Evolutionary conservation across 2,329 filamentous ascomycete species (phyloP).

Genomic region (Sporothrix pseudoabietina): DNA sequence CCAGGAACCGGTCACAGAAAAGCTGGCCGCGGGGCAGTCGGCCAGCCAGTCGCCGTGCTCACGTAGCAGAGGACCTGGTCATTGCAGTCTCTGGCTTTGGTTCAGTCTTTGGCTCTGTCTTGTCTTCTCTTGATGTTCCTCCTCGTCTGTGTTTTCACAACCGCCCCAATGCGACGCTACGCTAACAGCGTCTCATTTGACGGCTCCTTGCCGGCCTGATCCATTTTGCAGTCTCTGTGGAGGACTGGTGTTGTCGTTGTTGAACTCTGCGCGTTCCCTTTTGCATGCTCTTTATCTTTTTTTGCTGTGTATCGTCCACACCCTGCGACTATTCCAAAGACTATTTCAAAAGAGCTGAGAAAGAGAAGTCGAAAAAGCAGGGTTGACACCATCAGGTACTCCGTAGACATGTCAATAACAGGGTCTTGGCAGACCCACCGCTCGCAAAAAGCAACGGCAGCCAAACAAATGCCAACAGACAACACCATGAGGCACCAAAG

Average conservation of each 20-base stretch:
- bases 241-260: not conserved
- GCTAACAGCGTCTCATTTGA: conserved; percentile 19
- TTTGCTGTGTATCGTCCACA: not conserved
- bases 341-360: not conserved
- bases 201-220: not conserved
- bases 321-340: not conserved
- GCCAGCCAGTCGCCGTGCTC: not conserved
- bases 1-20: not conserved
- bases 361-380: not conserved
- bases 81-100: not conserved
- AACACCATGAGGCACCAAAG: no score
- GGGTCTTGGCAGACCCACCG: not conserved
- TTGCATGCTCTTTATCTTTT: not conserved
- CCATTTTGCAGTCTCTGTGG: not conserved
- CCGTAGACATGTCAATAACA: not conserved
- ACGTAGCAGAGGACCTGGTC: not conserved
- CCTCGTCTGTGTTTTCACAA: not conserved
- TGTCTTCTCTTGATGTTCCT: not conserved
- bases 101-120: not conserved
- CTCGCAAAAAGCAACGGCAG: not conserved
- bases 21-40: not conserved
- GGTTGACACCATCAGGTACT: not conserved
- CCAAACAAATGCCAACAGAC: not conserved
- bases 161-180: conserved; percentile 5
- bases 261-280: not conserved